A percentile compares a stretch with the other conserved stretches of the same genome.
Evolutionary conservation across 2,329 filamentous ascomycete genomes (phyloP).

Genomic region (Trichoderma koningii): DNA sequence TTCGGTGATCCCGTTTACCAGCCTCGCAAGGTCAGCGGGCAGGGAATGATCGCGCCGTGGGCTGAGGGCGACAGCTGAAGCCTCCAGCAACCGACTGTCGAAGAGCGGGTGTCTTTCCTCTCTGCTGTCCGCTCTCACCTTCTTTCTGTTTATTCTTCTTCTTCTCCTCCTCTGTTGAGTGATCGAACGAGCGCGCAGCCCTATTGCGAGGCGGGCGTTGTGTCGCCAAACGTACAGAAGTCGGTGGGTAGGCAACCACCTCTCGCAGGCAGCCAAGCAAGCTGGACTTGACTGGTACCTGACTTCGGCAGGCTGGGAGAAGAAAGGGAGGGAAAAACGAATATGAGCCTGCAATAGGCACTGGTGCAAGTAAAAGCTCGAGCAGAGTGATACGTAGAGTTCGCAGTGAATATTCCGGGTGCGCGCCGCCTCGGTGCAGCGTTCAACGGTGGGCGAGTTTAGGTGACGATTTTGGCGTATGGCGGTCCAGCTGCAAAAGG

Average conservation of each 20-base stretch:
- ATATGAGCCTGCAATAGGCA: constrained; percentile 2
- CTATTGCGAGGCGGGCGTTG: constrained; percentile 10
- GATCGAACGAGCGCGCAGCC: constrained; percentile 15
- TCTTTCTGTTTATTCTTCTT: too few species aligned
- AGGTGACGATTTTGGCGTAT: constrained; percentile 18
- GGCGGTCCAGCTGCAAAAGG: constrained; percentile 33
- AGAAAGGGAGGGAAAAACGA: not conserved
- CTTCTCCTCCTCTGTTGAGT: not conserved
- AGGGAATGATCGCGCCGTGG: constrained; percentile 1
- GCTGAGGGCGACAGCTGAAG: not conserved
- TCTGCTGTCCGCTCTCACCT: not conserved
- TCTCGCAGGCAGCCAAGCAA: constrained; percentile 1
- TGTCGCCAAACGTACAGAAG: constrained; percentile 25
- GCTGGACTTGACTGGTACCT: constrained; percentile 3
- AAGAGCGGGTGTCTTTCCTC: not conserved
- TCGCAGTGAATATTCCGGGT: constrained; percentile 19
- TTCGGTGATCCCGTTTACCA: not conserved
- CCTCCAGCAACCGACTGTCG: not conserved
- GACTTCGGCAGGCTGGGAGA: not conserved
- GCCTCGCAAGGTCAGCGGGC: not conserved
- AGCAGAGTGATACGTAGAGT: constrained; percentile 1
- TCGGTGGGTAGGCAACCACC: constrained; percentile 27
- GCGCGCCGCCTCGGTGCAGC: constrained; percentile 24
- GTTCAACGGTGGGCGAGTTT: constrained; percentile 20
- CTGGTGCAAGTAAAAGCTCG: not conserved